phyloP scores from a whole-genome alignment of 805 yeast genomes.

The Schwanniomyces sp. region DNA sequence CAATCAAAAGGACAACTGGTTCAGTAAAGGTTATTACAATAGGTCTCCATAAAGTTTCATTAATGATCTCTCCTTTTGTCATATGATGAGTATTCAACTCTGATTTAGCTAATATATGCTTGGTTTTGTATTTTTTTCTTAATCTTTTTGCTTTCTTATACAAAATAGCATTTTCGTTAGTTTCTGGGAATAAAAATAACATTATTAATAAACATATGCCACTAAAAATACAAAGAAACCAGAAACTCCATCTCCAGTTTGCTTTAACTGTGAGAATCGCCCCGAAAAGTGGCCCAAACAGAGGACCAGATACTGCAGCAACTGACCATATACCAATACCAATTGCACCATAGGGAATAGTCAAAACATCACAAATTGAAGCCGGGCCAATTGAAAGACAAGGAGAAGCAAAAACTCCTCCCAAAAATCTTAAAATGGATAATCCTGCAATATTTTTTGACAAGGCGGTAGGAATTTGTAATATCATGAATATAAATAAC shows the following conservation, averaged over 20 bases:
- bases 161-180: slow-evolving; percentile 42
- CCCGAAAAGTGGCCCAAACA: slow-evolving; percentile 54
- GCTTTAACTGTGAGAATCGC: slow-evolving; percentile 41
- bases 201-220: slow-evolving; percentile 12
- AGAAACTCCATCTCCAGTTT: slow-evolving; percentile 54
- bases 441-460: slow-evolving; percentile 46
- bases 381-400: slow-evolving; percentile 56
- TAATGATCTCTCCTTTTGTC: slow-evolving; percentile 6
- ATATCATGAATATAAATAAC: slow-evolving; percentile 41
- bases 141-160: slow-evolving; percentile 43
- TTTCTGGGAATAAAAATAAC: slow-evolving; percentile 44
- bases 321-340: slow-evolving; percentile 49
- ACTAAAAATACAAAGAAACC: slow-evolving; percentile 46
- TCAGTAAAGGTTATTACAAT: slow-evolving; percentile 47
- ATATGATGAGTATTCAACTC: slow-evolving; percentile 21
- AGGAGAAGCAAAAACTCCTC: slow-evolving; percentile 54
- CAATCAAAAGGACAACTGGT: slow-evolving; percentile 56
- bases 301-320: slow-evolving; percentile 43
- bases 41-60: slow-evolving; percentile 48
- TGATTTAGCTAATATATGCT: slow-evolving; percentile 34
- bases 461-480: slow-evolving; percentile 55
- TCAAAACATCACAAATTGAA: slow-evolving; percentile 46
- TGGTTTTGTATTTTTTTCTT: slow-evolving; percentile 43
- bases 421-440: slow-evolving; percentile 46
- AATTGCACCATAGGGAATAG: slow-evolving; percentile 39